phyloP scores from a whole-genome alignment of 495 filamentous ascomycete species.

The Podospora sp. region DNA sequence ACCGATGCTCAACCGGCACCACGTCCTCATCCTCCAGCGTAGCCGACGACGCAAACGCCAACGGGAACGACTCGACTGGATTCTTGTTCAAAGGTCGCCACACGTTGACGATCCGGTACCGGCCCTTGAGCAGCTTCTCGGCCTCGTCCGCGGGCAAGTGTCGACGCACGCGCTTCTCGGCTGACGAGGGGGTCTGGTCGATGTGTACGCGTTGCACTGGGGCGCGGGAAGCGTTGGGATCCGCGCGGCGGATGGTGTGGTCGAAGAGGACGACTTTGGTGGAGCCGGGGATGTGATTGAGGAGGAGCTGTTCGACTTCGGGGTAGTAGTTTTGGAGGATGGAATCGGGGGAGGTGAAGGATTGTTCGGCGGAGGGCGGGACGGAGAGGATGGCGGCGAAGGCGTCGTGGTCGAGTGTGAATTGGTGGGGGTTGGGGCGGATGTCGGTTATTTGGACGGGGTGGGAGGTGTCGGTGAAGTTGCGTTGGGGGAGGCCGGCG shows the following conservation, averaged over 20 bases:
- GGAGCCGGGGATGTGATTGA: slow-evolving; percentile 61
- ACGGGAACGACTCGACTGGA: slow-evolving; percentile 68
- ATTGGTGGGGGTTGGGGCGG: slow-evolving; percentile 64
- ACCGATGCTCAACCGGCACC: slow-evolving; percentile 73
- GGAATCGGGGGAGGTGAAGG: slow-evolving; percentile 65
- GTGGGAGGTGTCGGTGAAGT: slow-evolving; percentile 58
- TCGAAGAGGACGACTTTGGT: slow-evolving; percentile 77
- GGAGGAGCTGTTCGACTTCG: slow-evolving; percentile 70
- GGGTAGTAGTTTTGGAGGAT: slow-evolving; percentile 78
- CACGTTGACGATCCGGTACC: slow-evolving; percentile 85
- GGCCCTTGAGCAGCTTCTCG: slow-evolving; percentile 56
- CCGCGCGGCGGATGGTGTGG: slow-evolving; percentile 75
- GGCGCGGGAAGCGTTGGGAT: slow-evolving; percentile 52
- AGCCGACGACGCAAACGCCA: slow-evolving; percentile 69
- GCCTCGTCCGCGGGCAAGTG: slow-evolving; percentile 62
- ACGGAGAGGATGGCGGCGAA: slow-evolving; percentile 63
- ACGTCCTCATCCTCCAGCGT: slow-evolving; percentile 66
- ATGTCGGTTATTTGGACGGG: slow-evolving; percentile 42
- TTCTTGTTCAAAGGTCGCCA: slow-evolving; percentile 75
- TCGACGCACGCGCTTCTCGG: slow-evolving; percentile 62
- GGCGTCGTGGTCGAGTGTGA: slow-evolving; percentile 71
- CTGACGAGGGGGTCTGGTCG: slow-evolving; percentile 74
- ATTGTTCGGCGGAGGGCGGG: slow-evolving; percentile 52
- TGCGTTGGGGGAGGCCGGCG: slow-evolving; percentile 60
- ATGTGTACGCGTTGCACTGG: slow-evolving; percentile 79